Percentiles rank a stretch among this genome's conserved stretches.
phyloP scores from a whole-genome alignment of 2,329 filamentous ascomycete species.

The Rhynchosporium agropyri region DNA sequence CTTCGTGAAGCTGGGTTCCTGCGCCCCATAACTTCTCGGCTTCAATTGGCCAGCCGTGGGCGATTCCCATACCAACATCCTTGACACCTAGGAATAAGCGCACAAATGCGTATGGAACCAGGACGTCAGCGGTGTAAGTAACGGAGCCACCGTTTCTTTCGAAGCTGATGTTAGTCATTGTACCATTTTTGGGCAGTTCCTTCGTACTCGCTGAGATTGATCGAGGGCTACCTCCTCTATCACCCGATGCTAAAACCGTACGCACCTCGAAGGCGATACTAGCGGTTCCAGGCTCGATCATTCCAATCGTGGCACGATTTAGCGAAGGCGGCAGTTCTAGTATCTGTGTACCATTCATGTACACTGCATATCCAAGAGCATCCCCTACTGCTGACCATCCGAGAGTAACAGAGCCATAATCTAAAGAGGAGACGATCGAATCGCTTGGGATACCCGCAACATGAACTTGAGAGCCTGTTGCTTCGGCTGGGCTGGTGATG shows the following conservation, averaged over 20 bases:
- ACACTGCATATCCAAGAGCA: neutral
- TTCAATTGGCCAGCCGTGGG: neutral
- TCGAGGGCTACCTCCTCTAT: neutral
- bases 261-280: neutral
- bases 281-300: neutral
- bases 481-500: neutral
- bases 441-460: neutral
- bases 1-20: neutral
- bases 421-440: neutral
- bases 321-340: neutral
- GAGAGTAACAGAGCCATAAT: neutral
- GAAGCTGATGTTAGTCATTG: neutral
- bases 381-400: neutral
- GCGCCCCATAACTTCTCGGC: neutral
- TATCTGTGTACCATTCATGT: neutral
- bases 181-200: neutral
- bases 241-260: neutral
- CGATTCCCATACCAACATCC: neutral
- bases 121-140: neutral
- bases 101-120: conserved; percentile 1
- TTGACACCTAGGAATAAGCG: conserved; percentile 4
- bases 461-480: neutral
- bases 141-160: neutral
- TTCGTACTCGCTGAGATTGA: neutral
- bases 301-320: neutral